Conservation (phyloP, 768 basidiomycete species). For the Leccinum longicurvipes region DNA sequence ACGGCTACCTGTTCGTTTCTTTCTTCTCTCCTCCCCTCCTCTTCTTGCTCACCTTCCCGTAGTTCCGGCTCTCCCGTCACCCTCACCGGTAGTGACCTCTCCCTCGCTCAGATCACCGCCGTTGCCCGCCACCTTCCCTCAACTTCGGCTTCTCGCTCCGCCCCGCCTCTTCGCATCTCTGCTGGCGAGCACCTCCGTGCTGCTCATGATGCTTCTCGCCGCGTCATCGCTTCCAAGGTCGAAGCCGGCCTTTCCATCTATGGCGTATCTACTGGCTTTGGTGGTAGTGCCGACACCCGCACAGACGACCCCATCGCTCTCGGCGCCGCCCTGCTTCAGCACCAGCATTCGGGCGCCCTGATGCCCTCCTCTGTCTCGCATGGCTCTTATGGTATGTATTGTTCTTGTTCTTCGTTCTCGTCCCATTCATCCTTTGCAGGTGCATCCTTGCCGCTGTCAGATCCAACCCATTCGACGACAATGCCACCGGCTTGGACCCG, state of each 20-base stretch:
- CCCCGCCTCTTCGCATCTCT: slow-evolving; percentile 23
- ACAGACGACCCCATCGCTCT: slow-evolving; percentile 71
- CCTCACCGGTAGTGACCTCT: slow-evolving; percentile 67
- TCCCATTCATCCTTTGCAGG: slow-evolving; percentile 1
- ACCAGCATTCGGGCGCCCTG: slow-evolving; percentile 70
- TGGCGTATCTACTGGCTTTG: slow-evolving; percentile 83
- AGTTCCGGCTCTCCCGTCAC: slow-evolving; percentile 63
- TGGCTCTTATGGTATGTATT: slow-evolving; percentile 4
- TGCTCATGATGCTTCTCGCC: slow-evolving; percentile 60
- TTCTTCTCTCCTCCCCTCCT: not conserved
- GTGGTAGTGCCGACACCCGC: slow-evolving; percentile 85
- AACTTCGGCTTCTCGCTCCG: slow-evolving; percentile 37
- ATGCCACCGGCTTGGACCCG: slow-evolving; percentile 91
- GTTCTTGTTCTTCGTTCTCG: too few relatives aligned
- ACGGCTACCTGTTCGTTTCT: slow-evolving; percentile 54
- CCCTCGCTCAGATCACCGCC: slow-evolving; percentile 76
- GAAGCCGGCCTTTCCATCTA: slow-evolving; percentile 62
- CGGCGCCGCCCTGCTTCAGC: slow-evolving; percentile 80
- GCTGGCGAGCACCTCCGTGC: slow-evolving; percentile 33
- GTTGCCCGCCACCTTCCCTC: slow-evolving; percentile 54
- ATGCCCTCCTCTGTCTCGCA: slow-evolving; percentile 49
- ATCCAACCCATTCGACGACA: slow-evolving; percentile 60
- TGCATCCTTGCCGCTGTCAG: slow-evolving; percentile 57
- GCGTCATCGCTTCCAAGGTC: not conserved
- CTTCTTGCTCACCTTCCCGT: not conserved